Evolutionary conservation across 441 rosid species (phyloP), one percentile per base, ranked within the genome.

Genomic region (Gossypium schwendimanii): DNA sequence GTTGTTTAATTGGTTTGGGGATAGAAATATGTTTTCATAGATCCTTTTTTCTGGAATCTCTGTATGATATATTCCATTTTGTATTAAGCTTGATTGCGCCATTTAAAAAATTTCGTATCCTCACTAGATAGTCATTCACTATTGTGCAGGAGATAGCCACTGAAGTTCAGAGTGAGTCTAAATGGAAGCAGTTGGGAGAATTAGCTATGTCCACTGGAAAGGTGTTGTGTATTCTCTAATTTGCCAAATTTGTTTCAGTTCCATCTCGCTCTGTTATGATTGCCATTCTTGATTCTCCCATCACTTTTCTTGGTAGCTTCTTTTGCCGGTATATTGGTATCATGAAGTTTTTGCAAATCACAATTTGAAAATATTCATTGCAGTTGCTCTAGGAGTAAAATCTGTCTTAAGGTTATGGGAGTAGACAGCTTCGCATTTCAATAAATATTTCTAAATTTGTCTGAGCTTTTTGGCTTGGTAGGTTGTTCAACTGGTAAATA

Each of bases 151-250:
- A 86, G 73, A 93, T 95, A 74, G 96, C 98, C 52, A 79, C 75
- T 18, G 96, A 89, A 81, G 97, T 81, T 73, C 96, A 91, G 72
- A 89, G 88, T 4, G 99, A 95, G 82, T 87, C 94, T 23, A 95
- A 93, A 78, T 95, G 99, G 99, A 93, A 93, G 87, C 99, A 90
- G 81, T 84, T 95, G 75, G 99, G 99, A 77, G 95, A 95, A 81
- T 81, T 95, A 77, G 95, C 98, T 62, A 87, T 96, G 97, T 96
- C 99, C 70, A 80, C 85, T 72, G 99, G 99, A 80, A 93, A 91
- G 98, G 99, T 93, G 54, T 49, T 63, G 18, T n/a, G 12, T 63
- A 33, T 18, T 39, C 62, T 64, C 59, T 14, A 52, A 39, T 50
- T 50, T 64, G 39, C 1, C 17, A 31, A 57, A 20, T 57, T 41